A percentile compares a stretch with the other conserved stretches of the same genome.
Evolutionary conservation across 108 stramenopile species (phyloP).

Genomic region (Licmophora abbreviata): DNA sequence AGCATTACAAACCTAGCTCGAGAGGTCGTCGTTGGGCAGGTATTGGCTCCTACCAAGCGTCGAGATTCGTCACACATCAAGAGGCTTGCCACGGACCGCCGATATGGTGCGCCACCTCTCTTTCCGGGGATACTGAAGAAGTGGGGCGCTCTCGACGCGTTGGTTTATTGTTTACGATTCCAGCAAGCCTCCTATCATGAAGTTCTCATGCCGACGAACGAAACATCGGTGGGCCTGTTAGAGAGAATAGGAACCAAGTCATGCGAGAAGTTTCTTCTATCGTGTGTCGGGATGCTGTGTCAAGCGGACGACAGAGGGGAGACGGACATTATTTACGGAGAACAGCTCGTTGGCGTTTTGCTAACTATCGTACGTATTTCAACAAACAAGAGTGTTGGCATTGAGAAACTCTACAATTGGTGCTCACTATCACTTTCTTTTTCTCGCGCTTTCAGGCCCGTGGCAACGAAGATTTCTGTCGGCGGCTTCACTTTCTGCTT

Average conservation of each 20-base stretch:
- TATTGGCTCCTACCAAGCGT: conserved; percentile 2
- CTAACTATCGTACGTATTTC: too few relatives aligned
- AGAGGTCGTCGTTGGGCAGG: conserved; percentile 33
- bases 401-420: too few relatives aligned
- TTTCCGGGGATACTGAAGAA: not conserved
- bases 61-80: not conserved
- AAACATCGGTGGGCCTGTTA: conserved; percentile 8
- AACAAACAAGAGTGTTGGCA: too few relatives aligned
- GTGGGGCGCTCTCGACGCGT: conserved; percentile 24
- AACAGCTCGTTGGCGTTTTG: too few relatives aligned
- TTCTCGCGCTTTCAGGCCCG: conserved; percentile 17
- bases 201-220: not conserved
- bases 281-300: conserved; percentile 3
- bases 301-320: conserved; percentile 2
- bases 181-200: conserved; percentile 27
- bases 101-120: conserved; percentile 9
- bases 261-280: conserved; percentile 4
- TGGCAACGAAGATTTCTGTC: conserved; percentile 38
- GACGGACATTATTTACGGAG: too few relatives aligned
- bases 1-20: conserved; percentile 20
- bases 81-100: not conserved
- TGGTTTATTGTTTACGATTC: conserved; percentile 24
- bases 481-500: conserved; percentile 38
- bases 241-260: conserved; percentile 5
- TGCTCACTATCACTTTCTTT: too few relatives aligned